Evolutionary conservation across 768 basidiomycete genomes (phyloP), one percentile per base, ranked within the genome.

Genomic region (Daedaleopsis sinensis): DNA sequence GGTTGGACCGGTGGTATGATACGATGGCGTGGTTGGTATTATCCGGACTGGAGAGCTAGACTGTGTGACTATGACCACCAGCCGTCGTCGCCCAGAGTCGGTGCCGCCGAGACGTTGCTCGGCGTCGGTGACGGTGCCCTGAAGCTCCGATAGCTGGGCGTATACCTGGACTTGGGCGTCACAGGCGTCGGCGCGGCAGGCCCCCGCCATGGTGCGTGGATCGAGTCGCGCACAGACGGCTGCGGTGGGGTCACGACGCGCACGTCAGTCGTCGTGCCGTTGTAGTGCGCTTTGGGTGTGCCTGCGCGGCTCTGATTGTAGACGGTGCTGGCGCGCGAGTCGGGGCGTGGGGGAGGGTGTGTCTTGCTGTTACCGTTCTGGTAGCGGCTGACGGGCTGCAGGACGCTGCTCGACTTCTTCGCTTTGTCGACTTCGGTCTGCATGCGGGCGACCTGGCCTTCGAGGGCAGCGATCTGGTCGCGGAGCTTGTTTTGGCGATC

Each of bases 171-270:
- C 58, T 66, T 70, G 21, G 66, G 65, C n/a, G 63, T 68, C 69
- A 70, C 48, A 70, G 75, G 69, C 19, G 81, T 80, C 10, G 81
- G 80, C 58, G 84, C 80, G 72, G 82, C 55, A 15, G 43, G 48
- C 44, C 58, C 70, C 23, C 63, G 65, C 66, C 58, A 59, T 7
- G 82, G 83, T 27, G 83, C 83, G 48, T 84, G 84, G 65, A 84
- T 91, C 1, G 92, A 93, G 67, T 91, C 87, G 82, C 87, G 86
- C 13, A 92, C 88, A 1, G 88, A 87, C 7, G 81, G 62, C 43
- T 74, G 72, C 0, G 83, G 81, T n/a, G 83, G 82, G 4, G 86
- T 83, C 52, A 75, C 71, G 42, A 80, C 79, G 36, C 80, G 77
- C 35, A 69, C 69, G 48, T 70, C 76, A 15, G 71, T 72, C n/a